Base-by-base conservation (phyloP, 164 flowering plant species). In the Berberis thunbergii region DNA sequence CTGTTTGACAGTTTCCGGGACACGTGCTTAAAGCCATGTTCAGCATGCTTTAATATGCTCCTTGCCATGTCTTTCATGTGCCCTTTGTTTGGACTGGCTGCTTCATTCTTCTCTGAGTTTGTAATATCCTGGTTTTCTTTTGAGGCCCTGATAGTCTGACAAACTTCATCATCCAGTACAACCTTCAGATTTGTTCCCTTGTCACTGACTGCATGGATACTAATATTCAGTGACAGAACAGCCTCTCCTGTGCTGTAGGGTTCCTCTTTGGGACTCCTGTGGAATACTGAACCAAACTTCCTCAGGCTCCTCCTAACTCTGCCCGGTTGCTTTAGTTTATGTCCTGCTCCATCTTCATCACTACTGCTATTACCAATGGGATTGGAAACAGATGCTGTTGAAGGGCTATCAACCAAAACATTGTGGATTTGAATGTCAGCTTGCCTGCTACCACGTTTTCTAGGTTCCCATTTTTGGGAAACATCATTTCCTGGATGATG, bases 401-500 rank as follows among this genome's bases (percentile, higher is more conserved):
- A 57, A 42, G 69, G 59, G 62, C 73, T 75, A 43, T 67, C 63
- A 8, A 39, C 43, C 26, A 77, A 50, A 70, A 66, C 70, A 54
- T 73, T 61, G 3, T 11, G 68, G 40, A 83, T 73, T 62, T 72
- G 52, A 38, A 70, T 76, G 67, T 81, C 91, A 59, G 72, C 45
- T 6, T 49, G 69, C 60, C 85, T 79, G 61, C 63, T 72, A 66
- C 71, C 84, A 48, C 91, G 87, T 75, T 89, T 91, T 73, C 97
- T 81, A 44, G 90, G 89, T 74, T 91, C 96, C 97, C 97, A 89
- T 42, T 73, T 76, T 59, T 77, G 88, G 59, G 86, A 64, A 61
- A 81, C 78, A 62, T 82, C 83, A 62, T 74, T 81, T 60, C 99
- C 97, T 26, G 99, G 99, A 58, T 72, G 92, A 64, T 86, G 90